A percentile compares a stretch with the other conserved stretches of the same genome.
These are phyloP conservation scores for Prunus armeniaca DNA, from an alignment of 306 rosid species.

Conservation along the genomic window DNA sequence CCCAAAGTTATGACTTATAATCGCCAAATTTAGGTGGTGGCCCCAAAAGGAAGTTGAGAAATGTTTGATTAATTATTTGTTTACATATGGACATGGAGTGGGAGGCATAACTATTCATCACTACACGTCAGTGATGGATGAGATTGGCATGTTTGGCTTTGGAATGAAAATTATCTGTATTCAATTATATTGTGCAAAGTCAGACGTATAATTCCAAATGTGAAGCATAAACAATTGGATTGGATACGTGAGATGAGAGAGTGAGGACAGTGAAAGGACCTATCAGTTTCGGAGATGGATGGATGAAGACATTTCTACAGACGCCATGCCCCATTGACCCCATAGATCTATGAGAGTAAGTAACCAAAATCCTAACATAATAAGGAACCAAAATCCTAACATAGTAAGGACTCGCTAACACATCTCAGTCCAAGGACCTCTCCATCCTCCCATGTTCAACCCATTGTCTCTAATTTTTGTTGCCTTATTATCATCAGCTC, in stretches of 20 bases:
- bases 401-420: no score
- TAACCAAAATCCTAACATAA: no score
- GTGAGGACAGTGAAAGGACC: no score
- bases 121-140: not conserved
- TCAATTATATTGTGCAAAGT: not conserved
- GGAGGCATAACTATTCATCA: not conserved
- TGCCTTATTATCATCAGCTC: constrained; percentile 44
- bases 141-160: not conserved
- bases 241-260: not conserved
- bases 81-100: no score
- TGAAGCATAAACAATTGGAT: not conserved
- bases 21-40: not conserved
- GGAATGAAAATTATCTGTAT: not conserved
- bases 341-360: no score
- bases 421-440: constrained; percentile 49
- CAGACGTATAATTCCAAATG: not conserved
- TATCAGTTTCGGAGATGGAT: no score
- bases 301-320: no score
- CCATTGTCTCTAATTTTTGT: constrained; percentile 63
- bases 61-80: no score
- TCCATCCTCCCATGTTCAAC: constrained; percentile 70
- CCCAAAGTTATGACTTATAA: no score
- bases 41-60: not conserved
- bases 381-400: no score
- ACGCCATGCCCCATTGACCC: no score